Evolutionary conservation across 108 stramenopile genomes (phyloP).

Genomic region (Tribonema minus): DNA sequence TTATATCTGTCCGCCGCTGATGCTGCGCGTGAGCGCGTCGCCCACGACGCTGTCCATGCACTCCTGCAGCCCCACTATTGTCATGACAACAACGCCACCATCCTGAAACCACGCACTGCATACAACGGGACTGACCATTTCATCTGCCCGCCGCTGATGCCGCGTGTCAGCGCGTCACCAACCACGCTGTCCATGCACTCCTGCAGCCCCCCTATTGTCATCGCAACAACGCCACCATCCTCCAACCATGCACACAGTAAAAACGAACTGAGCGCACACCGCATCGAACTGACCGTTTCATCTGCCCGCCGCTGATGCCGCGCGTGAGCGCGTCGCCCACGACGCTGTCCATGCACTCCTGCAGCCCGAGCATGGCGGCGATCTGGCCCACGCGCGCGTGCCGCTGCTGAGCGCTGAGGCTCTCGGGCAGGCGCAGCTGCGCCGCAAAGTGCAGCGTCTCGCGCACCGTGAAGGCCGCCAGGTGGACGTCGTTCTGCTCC

Average conservation of each 20-base stretch:
- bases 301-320: constrained; percentile 66
- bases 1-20: constrained; percentile 70
- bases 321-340: constrained; percentile 67
- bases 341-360: constrained; percentile 56
- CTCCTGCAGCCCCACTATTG: constrained; percentile 68
- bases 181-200: constrained; percentile 62
- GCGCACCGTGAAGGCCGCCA: constrained; percentile 71
- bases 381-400: constrained; percentile 69
- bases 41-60: constrained; percentile 67
- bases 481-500: constrained; percentile 82
- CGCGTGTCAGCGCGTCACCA: constrained; percentile 60
- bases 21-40: constrained; percentile 54
- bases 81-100: too few species aligned
- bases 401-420: constrained; percentile 2
- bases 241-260: too few species aligned
- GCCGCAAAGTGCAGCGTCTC: constrained; percentile 74
- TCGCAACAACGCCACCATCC: too few species aligned
- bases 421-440: constrained; percentile 18
- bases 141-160: constrained; percentile 67
- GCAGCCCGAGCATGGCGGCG: constrained; percentile 70
- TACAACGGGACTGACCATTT: too few species aligned
- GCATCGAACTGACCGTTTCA: too few species aligned
- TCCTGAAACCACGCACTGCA: too few species aligned
- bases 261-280: too few species aligned
- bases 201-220: too few species aligned